phyloP scores from a whole-genome alignment of 768 basidiomycete species.

The Podaxis sp. region DNA sequence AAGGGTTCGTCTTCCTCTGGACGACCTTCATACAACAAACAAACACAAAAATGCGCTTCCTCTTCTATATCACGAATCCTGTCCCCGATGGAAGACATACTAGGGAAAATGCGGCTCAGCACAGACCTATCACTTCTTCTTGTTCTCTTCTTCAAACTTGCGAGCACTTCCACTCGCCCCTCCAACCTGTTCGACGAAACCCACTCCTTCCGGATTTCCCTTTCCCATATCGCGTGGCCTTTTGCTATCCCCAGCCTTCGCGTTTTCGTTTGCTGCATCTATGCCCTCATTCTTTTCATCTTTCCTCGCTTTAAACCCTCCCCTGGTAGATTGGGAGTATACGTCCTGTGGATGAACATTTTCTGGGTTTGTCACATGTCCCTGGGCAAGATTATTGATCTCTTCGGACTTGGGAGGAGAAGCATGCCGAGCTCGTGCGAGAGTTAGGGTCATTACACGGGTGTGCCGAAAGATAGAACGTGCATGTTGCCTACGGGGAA shows the following conservation, averaged over 20 bases:
- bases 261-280: constrained; percentile 17
- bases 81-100: no score
- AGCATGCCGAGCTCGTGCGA: not conserved
- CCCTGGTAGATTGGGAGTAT: constrained; percentile 15
- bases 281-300: constrained; percentile 11
- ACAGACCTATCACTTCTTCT: constrained; percentile 3
- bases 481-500: not conserved
- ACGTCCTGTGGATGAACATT: constrained; percentile 16
- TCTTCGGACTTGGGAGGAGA: not conserved
- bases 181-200: constrained; percentile 22
- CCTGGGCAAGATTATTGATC: constrained; percentile 16
- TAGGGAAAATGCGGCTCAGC: no score
- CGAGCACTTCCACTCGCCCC: constrained; percentile 17
- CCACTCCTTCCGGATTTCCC: constrained; percentile 21
- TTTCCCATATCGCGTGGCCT: constrained; percentile 10
- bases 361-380: constrained; percentile 14
- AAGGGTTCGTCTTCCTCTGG: no score
- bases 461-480: not conserved
- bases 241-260: constrained; percentile 6
- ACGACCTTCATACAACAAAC: no score
- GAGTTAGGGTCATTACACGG: not conserved
- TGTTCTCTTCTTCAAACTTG: constrained; percentile 14
- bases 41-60: no score
- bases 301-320: constrained; percentile 11
- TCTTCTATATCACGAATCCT: no score